Evolutionary conservation across 2,329 filamentous ascomycete species (phyloP).

Genomic region (Penicillium sp.): DNA sequence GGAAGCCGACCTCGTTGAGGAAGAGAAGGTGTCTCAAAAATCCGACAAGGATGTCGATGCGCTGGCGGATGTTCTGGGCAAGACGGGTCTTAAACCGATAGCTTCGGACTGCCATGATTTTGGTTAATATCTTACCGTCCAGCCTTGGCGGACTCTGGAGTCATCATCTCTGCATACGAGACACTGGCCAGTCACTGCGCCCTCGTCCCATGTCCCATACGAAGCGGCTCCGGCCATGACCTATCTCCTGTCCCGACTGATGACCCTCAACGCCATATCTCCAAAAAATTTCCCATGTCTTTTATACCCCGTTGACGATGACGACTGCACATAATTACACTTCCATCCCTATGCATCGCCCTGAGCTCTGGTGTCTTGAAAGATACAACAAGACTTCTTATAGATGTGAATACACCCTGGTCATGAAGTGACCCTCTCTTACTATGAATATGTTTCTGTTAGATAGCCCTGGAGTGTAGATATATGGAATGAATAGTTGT

Average conservation of each 20-base stretch:
- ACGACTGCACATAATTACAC: slow-evolving; percentile 24
- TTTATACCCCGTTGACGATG: slow-evolving; percentile 25
- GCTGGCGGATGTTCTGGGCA: slow-evolving; percentile 68
- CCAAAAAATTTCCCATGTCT: slow-evolving; percentile 16
- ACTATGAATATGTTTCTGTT: neutral
- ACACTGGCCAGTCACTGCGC: neutral
- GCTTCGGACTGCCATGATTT: neutral
- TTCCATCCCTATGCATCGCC: slow-evolving; percentile 21
- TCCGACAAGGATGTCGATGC: slow-evolving; percentile 76
- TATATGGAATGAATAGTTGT: neutral
- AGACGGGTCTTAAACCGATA: slow-evolving; percentile 49
- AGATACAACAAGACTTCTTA: slow-evolving; percentile 14
- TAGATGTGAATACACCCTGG: slow-evolving; percentile 18
- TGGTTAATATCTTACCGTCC: slow-evolving; percentile 1
- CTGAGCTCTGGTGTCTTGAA: slow-evolving; percentile 9
- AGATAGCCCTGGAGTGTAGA: neutral
- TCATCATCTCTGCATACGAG: neutral
- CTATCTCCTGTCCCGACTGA: slow-evolving; percentile 15
- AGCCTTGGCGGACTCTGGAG: slow-evolving; percentile 2
- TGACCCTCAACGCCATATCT: slow-evolving; percentile 15
- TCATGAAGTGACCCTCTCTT: slow-evolving; percentile 4
- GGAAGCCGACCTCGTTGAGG: slow-evolving; percentile 49
- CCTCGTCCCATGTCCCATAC: neutral
- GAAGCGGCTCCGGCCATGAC: neutral
- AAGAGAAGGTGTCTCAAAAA: slow-evolving; percentile 64